Base-by-base conservation (phyloP, 176 grass and related monocot genomes). In the Oryza longistaminata region DNA sequence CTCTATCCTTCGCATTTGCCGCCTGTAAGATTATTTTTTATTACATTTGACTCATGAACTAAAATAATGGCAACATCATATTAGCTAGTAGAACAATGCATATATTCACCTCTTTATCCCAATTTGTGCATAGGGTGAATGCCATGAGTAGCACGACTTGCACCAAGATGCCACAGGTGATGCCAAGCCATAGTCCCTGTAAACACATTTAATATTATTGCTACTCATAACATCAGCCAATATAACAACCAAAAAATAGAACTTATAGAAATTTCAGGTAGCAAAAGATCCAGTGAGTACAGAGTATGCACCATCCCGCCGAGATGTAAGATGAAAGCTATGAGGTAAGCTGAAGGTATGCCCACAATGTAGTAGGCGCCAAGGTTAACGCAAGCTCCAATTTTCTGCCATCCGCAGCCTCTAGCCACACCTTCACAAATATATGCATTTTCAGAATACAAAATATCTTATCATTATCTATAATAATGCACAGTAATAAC, bases 321-420 rank as follows among this genome's bases (percentile, higher is more conserved):
- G 34, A 86, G 27, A 79, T 75, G 88, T 3, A 92, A 71, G 48
- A 92, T 78, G 58, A 97, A 97, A 37, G 88, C 95, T 44, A 92
- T 45, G n/a, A 97, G 60, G 72, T 89, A 80, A 9, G 90, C 90
- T 0, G 84, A 68, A 45, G 95, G 95, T 75, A 94, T 79, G 25
- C 92, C 92, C 2, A 91, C 78, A 1, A 83, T 37, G 40, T 97
- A 94, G 79, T 79, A 97, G 26, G 92, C 88, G 29, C 86, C 88
- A 42, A 97, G 88, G 66, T 97, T 94, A 34, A 97, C 74, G 11
- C 52, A 69, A 31, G 95, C 92, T 10, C 92, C 92, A 44, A 92
- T 89, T 74, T 94, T 91, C 81, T 97, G 92, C 95, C 92, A 90
- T 31, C 95, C 95, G 24, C 86, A 92, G 7, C 95, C 95, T 86